These are phyloP conservation scores for Conticribra weissflogii DNA, from an alignment of 108 stramenopile genomes.

Conservation along the genomic window DNA sequence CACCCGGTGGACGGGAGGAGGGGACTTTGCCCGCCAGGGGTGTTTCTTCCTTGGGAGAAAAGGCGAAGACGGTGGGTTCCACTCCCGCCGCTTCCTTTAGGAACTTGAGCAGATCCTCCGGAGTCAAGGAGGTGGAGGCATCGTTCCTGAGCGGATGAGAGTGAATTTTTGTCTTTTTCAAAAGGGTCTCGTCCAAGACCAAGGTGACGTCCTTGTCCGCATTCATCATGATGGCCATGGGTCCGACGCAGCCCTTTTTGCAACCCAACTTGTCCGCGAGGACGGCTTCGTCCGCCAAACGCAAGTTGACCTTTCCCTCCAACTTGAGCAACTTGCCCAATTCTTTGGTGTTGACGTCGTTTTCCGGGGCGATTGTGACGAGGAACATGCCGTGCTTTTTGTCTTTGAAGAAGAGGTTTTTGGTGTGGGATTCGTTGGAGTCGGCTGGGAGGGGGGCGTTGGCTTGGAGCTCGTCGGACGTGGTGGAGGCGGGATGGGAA, in stretches of 20 bases:
- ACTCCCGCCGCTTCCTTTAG: conserved; percentile 60
- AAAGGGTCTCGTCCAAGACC: conserved; percentile 81
- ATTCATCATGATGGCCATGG: conserved; percentile 84
- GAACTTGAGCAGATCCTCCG: conserved; percentile 67
- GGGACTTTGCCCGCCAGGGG: conserved; percentile 35
- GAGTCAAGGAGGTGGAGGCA: conserved; percentile 69
- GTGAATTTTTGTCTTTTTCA: conserved; percentile 58
- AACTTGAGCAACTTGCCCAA: conserved; percentile 83
- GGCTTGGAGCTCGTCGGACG: conserved; percentile 79
- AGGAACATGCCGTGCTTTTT: conserved; percentile 91
- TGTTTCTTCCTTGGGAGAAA: conserved; percentile 41
- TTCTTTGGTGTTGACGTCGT: conserved; percentile 82
- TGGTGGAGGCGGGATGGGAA: conserved; percentile 63
- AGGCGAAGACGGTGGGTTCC: conserved; percentile 69
- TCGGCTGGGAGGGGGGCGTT: conserved; percentile 69
- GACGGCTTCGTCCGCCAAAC: conserved; percentile 78
- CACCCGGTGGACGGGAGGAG: conserved; percentile 36
- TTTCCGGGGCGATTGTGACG: conserved; percentile 52
- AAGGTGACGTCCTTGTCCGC: conserved; percentile 66
- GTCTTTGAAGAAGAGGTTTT: conserved; percentile 90
- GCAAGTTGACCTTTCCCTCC: conserved; percentile 89
- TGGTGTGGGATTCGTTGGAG: conserved; percentile 77
- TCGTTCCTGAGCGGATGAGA: conserved; percentile 93
- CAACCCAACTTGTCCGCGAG: conserved; percentile 74
- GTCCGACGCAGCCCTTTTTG: conserved; percentile 87